Evolutionary conservation across 2,329 filamentous ascomycete species (phyloP).

Genomic region (Pseudogymnoascus sp.): DNA sequence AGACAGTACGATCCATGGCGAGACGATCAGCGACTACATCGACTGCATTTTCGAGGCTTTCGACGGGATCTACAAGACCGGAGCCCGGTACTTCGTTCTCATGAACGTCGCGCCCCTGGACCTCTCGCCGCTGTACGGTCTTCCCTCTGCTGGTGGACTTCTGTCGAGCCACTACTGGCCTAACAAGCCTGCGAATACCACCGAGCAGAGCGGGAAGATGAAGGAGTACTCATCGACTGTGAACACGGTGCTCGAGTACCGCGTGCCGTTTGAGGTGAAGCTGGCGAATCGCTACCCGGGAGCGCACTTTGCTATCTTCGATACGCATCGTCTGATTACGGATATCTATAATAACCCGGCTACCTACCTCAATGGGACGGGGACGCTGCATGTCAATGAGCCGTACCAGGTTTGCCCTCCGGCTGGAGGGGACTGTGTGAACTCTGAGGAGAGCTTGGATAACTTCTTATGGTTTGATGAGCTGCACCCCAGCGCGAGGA

Average conservation of each 20-base stretch:
- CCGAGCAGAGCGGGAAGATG: slow-evolving; percentile 42
- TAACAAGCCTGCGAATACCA: slow-evolving; percentile 38
- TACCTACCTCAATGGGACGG: slow-evolving; percentile 55
- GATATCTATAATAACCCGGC: slow-evolving; percentile 58
- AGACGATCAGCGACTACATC: slow-evolving; percentile 57
- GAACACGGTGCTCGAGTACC: slow-evolving; percentile 44
- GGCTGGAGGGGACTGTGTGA: slow-evolving; percentile 30
- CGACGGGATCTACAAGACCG: slow-evolving; percentile 55
- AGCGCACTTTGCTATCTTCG: slow-evolving; percentile 57
- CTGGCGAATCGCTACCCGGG: slow-evolving; percentile 45
- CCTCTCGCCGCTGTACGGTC: slow-evolving; percentile 58
- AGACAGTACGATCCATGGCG: slow-evolving; percentile 50
- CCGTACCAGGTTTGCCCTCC: slow-evolving; percentile 48
- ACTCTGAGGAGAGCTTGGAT: slow-evolving; percentile 39
- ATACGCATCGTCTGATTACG: slow-evolving; percentile 57
- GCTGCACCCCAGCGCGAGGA: slow-evolving; percentile 62
- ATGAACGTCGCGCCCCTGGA: slow-evolving; percentile 64
- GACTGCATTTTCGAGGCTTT: slow-evolving; percentile 62
- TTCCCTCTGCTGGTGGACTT: slow-evolving; percentile 36
- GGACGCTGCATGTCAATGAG: slow-evolving; percentile 47
- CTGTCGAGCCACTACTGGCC: slow-evolving; percentile 40
- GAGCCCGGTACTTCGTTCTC: slow-evolving; percentile 64
- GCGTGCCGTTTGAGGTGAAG: slow-evolving; percentile 39
- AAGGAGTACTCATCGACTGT: slow-evolving; percentile 42
- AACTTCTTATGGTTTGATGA: slow-evolving; percentile 66